These are phyloP conservation scores for Boletus eberwhitei DNA, from an alignment of 768 basidiomycete species.

Conservation along the genomic window DNA sequence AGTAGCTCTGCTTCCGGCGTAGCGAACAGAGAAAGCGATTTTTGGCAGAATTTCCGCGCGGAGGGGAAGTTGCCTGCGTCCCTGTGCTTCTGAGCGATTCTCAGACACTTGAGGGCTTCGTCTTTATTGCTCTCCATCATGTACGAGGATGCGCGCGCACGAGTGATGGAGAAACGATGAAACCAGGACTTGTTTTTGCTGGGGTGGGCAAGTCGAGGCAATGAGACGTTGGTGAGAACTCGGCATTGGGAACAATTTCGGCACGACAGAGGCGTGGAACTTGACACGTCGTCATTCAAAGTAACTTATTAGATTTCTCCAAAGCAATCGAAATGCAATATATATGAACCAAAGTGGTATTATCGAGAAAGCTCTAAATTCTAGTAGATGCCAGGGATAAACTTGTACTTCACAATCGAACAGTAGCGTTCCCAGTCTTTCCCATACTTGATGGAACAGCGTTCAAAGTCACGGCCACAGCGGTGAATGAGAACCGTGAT, in stretches of 20 bases:
- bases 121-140: conserved; percentile 86
- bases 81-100: conserved; percentile 73
- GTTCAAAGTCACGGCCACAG: conserved; percentile 90
- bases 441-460: conserved; percentile 89
- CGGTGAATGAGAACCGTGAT: conserved; percentile 89
- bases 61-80: conserved; percentile 68
- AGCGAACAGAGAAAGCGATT: conserved; percentile 78
- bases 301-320: neutral
- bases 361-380: conserved; percentile 12
- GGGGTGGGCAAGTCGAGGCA: neutral
- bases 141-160: conserved; percentile 6
- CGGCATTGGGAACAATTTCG: conserved; percentile 5
- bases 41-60: conserved; percentile 86
- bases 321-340: neutral
- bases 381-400: conserved; percentile 85
- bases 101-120: conserved; percentile 79
- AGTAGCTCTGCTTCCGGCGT: conserved; percentile 73
- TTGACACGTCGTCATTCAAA: conserved; percentile 6
- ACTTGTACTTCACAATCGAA: conserved; percentile 82
- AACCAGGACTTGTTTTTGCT: conserved; percentile 3
- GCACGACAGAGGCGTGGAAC: neutral
- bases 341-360: conserved; percentile 5
- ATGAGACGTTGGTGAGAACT: conserved; percentile 24
- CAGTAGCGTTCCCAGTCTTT: conserved; percentile 95
- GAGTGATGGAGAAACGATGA: conserved; percentile 9